Evolutionary conservation across 1,139 yeast genomes (phyloP).

Genomic region (Suhomyces coccinellae): DNA sequence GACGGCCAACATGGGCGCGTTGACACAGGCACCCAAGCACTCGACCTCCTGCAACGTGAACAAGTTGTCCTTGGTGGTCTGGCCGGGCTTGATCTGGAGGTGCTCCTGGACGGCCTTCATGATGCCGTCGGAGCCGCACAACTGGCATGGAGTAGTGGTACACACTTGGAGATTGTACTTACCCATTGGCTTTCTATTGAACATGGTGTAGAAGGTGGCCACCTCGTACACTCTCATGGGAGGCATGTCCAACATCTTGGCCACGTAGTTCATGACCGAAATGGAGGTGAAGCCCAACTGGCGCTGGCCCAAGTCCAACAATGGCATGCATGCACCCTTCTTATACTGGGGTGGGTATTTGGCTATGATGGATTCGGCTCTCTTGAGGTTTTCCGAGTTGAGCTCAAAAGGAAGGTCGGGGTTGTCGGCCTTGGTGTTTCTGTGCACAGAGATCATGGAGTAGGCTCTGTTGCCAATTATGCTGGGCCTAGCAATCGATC

Average conservation of each 20-base stretch:
- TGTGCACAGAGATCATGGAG: constrained; percentile 64
- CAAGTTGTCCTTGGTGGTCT: constrained; percentile 73
- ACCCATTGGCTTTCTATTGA: constrained; percentile 85
- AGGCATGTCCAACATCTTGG: constrained; percentile 82
- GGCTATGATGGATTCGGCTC: constrained; percentile 73
- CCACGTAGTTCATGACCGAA: constrained; percentile 91
- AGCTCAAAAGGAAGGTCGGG: constrained; percentile 73
- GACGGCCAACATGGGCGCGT: constrained; percentile 85
- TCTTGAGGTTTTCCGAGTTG: constrained; percentile 61
- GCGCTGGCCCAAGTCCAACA: constrained; percentile 84
- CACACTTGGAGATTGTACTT: constrained; percentile 83
- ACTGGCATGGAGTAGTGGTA: constrained; percentile 89
- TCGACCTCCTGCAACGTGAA: constrained; percentile 88
- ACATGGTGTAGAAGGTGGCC: constrained; percentile 92
- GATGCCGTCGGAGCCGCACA: constrained; percentile 78
- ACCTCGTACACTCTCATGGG: constrained; percentile 96
- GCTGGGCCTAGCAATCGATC: constrained; percentile 14
- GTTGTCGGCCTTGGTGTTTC: constrained; percentile 71
- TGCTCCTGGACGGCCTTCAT: constrained; percentile 68
- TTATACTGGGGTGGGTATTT: constrained; percentile 86
- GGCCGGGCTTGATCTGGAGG: constrained; percentile 71
- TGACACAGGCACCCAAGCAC: constrained; percentile 90
- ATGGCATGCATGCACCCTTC: constrained; percentile 87
- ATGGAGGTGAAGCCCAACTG: constrained; percentile 87
- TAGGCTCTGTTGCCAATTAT: constrained; percentile 24